These are phyloP conservation scores for Rhizopus microsporus DNA, from an alignment of 371 early-diverging fungal species.

Conservation along the genomic window DNA sequence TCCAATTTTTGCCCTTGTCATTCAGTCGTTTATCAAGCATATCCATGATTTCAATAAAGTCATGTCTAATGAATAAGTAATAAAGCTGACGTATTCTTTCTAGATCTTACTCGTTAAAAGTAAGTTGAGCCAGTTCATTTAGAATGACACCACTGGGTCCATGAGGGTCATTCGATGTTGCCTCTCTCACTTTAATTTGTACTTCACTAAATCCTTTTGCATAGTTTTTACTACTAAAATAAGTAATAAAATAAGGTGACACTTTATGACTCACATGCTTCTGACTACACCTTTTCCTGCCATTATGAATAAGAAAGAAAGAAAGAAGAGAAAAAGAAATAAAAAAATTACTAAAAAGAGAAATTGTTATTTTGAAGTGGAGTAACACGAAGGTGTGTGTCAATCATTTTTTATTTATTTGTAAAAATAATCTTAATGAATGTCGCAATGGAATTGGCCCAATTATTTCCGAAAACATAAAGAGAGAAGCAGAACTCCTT, in stretches of 20 bases:
- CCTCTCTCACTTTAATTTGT: conserved; percentile 93
- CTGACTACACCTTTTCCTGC: conserved; percentile 31
- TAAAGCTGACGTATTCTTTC: not conserved
- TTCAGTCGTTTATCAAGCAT: conserved; percentile 96
- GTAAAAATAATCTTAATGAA: no score
- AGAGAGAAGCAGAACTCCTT: no score
- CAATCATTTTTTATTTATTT: no score
- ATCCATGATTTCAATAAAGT: conserved; percentile 95
- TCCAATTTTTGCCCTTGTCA: conserved; percentile 97
- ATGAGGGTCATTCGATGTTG: conserved; percentile 92
- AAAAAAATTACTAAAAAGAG: not conserved
- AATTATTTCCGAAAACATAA: no score
- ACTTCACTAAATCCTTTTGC: conserved; percentile 95
- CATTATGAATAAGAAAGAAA: conserved; percentile 12
- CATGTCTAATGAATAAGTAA: conserved; percentile 61
- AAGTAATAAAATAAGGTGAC: not conserved
- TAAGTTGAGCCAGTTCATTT: conserved; percentile 88
- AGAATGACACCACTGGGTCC: conserved; percentile 86
- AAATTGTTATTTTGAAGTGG: no score
- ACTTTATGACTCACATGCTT: conserved; percentile 28
- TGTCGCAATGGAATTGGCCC: no score
- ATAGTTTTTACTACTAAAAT: conserved; percentile 82
- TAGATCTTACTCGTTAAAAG: conserved; percentile 83
- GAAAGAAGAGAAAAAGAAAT: not conserved
- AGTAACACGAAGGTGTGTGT: no score